A percentile compares a stretch with the other conserved stretches of the same genome.
These are phyloP conservation scores for Taphrina wiesneri DNA, from an alignment of 1,139 yeast genomes.

Conservation along the genomic window DNA sequence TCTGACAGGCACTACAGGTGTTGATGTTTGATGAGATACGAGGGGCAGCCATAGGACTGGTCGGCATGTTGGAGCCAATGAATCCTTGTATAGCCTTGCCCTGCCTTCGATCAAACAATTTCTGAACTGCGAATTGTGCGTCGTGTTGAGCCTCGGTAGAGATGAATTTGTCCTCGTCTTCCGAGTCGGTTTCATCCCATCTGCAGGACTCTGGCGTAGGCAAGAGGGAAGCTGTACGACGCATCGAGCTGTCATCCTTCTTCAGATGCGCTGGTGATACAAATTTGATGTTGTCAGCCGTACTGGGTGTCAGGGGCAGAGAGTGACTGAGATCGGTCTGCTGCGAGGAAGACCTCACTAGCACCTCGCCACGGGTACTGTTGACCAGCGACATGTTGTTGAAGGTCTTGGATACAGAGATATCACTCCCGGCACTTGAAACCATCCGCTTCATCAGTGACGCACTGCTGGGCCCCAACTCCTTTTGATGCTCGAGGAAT, in stretches of 20 bases:
- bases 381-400: conserved; percentile 2
- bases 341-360: conserved; percentile 17
- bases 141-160: conserved; percentile 2
- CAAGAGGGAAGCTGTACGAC: conserved; percentile 9
- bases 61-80: conserved; percentile 14
- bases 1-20: conserved; percentile 25
- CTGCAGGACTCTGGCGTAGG: conserved; percentile 21
- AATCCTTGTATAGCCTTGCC: conserved; percentile 7
- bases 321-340: conserved; percentile 22
- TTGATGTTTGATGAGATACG: neutral
- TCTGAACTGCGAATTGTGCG: conserved; percentile 20
- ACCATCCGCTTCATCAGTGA: conserved; percentile 24
- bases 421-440: conserved; percentile 27
- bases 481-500: conserved; percentile 13
- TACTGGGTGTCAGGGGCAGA: conserved; percentile 21
- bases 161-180: neutral
- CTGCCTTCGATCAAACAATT: conserved; percentile 17
- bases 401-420: conserved; percentile 14
- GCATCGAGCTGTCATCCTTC: neutral
- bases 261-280: conserved; percentile 9
- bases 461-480: neutral
- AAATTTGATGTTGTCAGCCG: neutral
- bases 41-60: conserved; percentile 14
- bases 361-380: conserved; percentile 17
- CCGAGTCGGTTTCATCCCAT: conserved; percentile 16